Evolutionary conservation across 106 monocot species (phyloP), one percentile per base, ranked within the genome.

Genomic region (Posidonia australis): DNA sequence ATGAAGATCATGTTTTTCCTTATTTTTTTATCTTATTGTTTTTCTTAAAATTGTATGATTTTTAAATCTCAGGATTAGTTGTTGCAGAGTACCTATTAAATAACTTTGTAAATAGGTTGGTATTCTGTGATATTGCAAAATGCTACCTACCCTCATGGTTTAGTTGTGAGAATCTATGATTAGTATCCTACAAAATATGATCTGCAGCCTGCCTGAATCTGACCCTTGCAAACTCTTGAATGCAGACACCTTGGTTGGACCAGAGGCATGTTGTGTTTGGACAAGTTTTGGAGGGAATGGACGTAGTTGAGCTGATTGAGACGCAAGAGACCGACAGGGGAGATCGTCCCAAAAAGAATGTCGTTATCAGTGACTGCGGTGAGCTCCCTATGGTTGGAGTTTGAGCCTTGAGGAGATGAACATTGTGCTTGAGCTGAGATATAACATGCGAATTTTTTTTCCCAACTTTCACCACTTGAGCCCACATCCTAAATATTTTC

Each of bases 171-270:
- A n/a, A n/a, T n/a, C n/a, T n/a, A n/a, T n/a, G n/a, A n/a, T n/a
- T n/a, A n/a, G n/a, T n/a, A n/a, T n/a, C n/a, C n/a, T n/a, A 36
- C 36, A 36, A 36, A 7, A 36, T 7, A 36, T 36, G 36, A 7
- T 36, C 2, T 36, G 2, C 7, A 36, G 5, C 36, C 12, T 53
- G 5, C 36, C 12, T 53, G 21, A 23, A 21, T 1, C 12, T 58
- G 7, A 58, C 16, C 27, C 6, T 25, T 29, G 30, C 23, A 26
- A 28, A 2, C 3, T 27, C 11, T 25, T 26, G 23, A 26, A 17
- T 80, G 80, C 88, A 93, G 93, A 93, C 93, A 5, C 89, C 81
- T 19, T 93, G 93, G 89, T 64, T 93, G 77, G 93, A 93, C 67
- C 58, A 83, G 44, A 86, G 93, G 78, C 93, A 93, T 21, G 93